Evolutionary conservation across 495 filamentous ascomycete species (phyloP).

Genomic region (Trichoderma gamsii): DNA sequence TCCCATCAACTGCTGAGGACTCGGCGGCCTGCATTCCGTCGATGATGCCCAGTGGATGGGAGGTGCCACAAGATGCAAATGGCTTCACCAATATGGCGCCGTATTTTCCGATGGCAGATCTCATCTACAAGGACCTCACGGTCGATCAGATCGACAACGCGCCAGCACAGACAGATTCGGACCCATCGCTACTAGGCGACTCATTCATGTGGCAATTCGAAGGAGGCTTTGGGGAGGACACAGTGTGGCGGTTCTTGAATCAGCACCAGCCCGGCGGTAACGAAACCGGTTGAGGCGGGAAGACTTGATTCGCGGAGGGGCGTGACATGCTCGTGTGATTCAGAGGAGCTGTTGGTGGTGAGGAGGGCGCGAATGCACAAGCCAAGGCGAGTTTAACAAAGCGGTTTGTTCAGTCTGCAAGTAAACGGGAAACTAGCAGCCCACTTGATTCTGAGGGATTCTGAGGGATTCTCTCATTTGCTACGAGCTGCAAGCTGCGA

Average conservation of each 20-base stretch:
- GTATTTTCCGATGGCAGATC: constrained; percentile 49
- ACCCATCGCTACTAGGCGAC: constrained; percentile 19
- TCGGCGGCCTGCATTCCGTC: not conserved
- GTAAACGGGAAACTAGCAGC: too few relatives aligned
- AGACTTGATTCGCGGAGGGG: not conserved
- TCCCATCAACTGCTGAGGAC: not conserved
- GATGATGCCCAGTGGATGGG: constrained; percentile 24
- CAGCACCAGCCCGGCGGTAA: constrained; percentile 28
- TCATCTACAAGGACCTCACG: constrained; percentile 46
- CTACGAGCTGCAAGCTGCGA: too few relatives aligned
- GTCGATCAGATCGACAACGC: constrained; percentile 23
- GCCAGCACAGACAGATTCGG: constrained; percentile 7
- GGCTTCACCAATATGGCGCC: constrained; percentile 44
- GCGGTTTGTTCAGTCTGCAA: too few relatives aligned
- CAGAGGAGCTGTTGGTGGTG: not conserved
- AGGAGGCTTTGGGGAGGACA: constrained; percentile 47
- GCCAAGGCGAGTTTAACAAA: too few relatives aligned
- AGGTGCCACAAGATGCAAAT: constrained; percentile 33
- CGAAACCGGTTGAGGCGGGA: not conserved
- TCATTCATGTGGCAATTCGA: constrained; percentile 32
- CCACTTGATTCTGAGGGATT: too few relatives aligned
- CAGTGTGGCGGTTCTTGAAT: constrained; percentile 49
- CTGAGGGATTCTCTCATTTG: too few relatives aligned
- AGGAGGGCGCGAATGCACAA: not conserved
- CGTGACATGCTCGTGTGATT: not conserved